These are phyloP conservation scores for Artemisia argyi DNA, from an alignment of 129 eudicot genomes.

Conservation along the genomic window DNA sequence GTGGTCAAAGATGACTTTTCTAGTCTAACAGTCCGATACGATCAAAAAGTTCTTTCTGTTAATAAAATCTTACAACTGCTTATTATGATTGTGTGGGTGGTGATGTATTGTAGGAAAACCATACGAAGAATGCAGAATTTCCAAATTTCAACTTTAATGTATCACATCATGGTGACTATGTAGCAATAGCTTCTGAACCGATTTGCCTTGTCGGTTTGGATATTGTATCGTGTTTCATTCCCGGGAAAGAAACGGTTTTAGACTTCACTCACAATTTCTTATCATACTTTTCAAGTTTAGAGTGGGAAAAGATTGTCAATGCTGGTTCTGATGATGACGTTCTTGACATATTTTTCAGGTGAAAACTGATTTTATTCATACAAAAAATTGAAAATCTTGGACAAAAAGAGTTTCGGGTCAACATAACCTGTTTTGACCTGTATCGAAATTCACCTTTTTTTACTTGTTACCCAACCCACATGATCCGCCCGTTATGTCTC, in stretches of 20 bases:
- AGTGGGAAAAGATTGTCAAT: constrained; percentile 63
- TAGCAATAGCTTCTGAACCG: constrained; percentile 93
- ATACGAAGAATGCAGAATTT: constrained; percentile 32
- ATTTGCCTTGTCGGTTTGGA: constrained; percentile 84
- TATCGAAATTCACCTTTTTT: background rate
- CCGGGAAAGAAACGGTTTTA: constrained; percentile 50
- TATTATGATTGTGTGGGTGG: background rate
- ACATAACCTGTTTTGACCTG: background rate
- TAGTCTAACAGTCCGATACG: background rate
- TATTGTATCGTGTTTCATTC: constrained; percentile 55
- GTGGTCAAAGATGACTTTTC: background rate
- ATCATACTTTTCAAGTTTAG: constrained; percentile 64
- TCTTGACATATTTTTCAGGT: constrained; percentile 69
- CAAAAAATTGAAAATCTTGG: background rate
- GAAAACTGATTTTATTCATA: background rate
- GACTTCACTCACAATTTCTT: constrained; percentile 62
- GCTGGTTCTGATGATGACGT: constrained; percentile 54
- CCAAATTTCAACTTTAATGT: constrained; percentile 86
- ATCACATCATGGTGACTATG: constrained; percentile 94
- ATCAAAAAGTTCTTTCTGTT: background rate
- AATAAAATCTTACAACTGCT: background rate
- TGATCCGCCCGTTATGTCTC: background rate
- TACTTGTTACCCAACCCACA: background rate
- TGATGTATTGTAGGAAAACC: constrained; percentile 35
- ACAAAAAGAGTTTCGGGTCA: background rate